These are phyloP conservation scores for Paramecium bursaria DNA, from an alignment of 73 alveolate genomes.

Conservation along the genomic window DNA sequence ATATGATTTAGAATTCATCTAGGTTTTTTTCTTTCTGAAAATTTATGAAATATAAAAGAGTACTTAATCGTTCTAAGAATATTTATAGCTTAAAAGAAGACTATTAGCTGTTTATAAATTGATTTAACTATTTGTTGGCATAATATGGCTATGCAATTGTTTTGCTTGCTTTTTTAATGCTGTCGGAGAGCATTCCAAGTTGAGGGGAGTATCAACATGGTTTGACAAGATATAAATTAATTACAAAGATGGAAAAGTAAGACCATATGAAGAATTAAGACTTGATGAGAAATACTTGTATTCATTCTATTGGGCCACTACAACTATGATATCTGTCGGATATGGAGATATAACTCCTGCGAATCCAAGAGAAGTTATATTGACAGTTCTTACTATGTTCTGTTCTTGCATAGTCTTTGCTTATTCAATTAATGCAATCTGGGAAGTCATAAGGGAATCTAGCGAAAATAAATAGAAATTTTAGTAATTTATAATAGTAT, in stretches of 20 bases:
- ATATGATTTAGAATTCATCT: neutral
- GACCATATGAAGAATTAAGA: neutral
- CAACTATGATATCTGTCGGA: conserved; percentile 67
- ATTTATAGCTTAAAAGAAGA: conserved; percentile 3
- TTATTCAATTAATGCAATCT: conserved; percentile 64
- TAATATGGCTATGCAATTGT: conserved; percentile 39
- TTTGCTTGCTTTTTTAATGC: conserved; percentile 40
- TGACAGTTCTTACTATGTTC: conserved; percentile 50
- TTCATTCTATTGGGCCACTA: conserved; percentile 70
- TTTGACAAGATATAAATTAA: too few species aligned
- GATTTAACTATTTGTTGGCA: neutral
- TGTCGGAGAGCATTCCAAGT: too few species aligned
- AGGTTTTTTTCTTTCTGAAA: neutral
- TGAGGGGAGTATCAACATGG: too few species aligned
- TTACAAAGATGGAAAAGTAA: too few species aligned
- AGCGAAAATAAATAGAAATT: conserved; percentile 57
- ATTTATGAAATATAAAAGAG: conserved; percentile 36
- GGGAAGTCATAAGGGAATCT: conserved; percentile 61
- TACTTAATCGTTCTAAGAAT: conserved; percentile 15
- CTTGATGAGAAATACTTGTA: neutral
- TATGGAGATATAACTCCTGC: conserved; percentile 71
- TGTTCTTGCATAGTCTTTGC: conserved; percentile 69
- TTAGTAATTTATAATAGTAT: conserved; percentile 33
- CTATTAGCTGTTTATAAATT: conserved; percentile 28
- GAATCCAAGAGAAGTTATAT: conserved; percentile 56